Base-by-base conservation (phyloP, 2,329 filamentous ascomycete genomes). In the Lachnellula occidentalis region DNA sequence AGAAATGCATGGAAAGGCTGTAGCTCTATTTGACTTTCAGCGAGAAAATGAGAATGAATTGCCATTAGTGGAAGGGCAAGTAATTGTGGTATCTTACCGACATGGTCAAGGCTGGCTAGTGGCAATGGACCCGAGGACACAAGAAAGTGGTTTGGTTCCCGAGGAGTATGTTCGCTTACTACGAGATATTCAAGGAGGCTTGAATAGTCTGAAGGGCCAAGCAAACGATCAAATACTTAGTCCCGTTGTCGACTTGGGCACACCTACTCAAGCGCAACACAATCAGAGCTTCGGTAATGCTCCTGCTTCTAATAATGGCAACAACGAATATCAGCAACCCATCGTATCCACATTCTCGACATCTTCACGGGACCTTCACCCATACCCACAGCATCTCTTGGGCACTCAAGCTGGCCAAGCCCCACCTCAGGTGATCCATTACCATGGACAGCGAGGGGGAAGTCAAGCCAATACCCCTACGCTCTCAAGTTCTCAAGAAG, bases 21-120 rank as follows among this genome's bases (percentile, higher is more conserved):
- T 99, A 27, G 94, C 94, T 6, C 77, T 99, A 21, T 99, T 96
- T 69, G 92, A 96, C 69, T 99, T 99, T 72, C 86, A 86, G 64
- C 83, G 92, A 34, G 92, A 97, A 71, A 96, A 97, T 69, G 91
- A 96, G 70, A 99, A 97, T 68, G 94, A 99, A 71, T 76, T 99
- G 54, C 90, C 91, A 4, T 76, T 99, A 46, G 85, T 90, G 0
- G 94, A 99, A 72, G 94, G 94, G 5, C 94, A 99, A 68, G 90
- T 96, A 54, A 96, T 99, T 54, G 88, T 94, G 77, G 92, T 99
- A 22, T 95, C 90, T 15, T 99, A 97, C 71, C 82, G 94, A 43
- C 92, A 97, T 68, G 92, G 92, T 15, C 91, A 97, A 72, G 94
- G 94, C 53, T 99, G 94, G 94, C 79, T 99, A 50, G 94, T 99